phyloP scores from a whole-genome alignment of 805 yeast species.

The Nakazawaea sp. region DNA sequence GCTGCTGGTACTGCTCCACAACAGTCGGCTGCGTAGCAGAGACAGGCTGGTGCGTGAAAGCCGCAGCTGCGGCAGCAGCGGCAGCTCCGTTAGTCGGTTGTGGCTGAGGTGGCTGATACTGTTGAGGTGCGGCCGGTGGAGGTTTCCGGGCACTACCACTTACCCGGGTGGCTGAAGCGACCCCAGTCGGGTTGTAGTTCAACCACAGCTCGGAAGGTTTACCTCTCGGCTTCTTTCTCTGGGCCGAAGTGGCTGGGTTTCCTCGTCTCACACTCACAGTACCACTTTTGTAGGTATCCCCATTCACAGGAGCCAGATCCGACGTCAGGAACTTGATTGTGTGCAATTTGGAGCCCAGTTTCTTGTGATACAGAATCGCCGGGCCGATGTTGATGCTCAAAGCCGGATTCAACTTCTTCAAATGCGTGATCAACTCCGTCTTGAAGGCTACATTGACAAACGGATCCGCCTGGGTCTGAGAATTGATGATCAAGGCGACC shows the following conservation, averaged over 20 bases:
- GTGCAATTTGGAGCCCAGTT: constrained; percentile 75
- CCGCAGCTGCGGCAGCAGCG: constrained; percentile 16
- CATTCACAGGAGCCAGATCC: constrained; percentile 51
- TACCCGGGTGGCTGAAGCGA: too few relatives aligned
- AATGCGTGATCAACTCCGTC: constrained; percentile 77
- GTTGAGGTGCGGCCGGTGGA: constrained; percentile 3
- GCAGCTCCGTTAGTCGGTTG: constrained; percentile 19
- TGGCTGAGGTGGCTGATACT: constrained; percentile 2
- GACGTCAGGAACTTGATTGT: constrained; percentile 63
- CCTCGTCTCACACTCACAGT: constrained; percentile 79
- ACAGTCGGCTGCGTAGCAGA: constrained; percentile 27
- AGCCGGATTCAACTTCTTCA: constrained; percentile 54
- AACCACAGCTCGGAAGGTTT: constrained; percentile 12
- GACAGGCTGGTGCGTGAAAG: constrained; percentile 26
- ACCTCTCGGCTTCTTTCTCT: constrained; percentile 73
- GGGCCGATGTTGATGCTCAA: constrained; percentile 62
- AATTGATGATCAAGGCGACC: constrained; percentile 63
- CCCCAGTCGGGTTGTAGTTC: constrained; percentile 7
- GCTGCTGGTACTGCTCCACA: not conserved
- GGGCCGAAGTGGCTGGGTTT: constrained; percentile 61
- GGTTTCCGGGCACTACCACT: not conserved
- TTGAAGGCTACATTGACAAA: constrained; percentile 78
- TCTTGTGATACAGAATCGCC: constrained; percentile 78
- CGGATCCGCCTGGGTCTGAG: constrained; percentile 63
- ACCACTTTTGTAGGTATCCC: constrained; percentile 84